These are phyloP conservation scores for Limnanthes douglasii DNA, from an alignment of 345 rosid species.

Conservation along the genomic window DNA sequence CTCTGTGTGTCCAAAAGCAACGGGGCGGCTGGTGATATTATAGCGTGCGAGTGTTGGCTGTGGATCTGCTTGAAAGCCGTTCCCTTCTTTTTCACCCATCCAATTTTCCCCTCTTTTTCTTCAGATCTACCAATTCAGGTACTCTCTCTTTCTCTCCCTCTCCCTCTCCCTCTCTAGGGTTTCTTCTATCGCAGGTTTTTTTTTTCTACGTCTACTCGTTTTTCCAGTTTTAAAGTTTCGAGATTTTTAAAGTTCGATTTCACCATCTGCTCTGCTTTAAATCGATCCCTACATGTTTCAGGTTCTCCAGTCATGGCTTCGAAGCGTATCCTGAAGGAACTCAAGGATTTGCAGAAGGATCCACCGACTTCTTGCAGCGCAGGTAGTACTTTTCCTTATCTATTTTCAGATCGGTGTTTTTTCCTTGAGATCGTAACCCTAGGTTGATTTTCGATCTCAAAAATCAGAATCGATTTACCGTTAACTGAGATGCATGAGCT, in stretches of 20 bases:
- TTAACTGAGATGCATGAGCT: too few relatives aligned
- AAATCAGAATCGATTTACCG: too few relatives aligned
- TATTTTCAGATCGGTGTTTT: too few relatives aligned
- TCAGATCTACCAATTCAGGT: neutral
- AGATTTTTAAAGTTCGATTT: too few relatives aligned
- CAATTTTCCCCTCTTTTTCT: constrained; percentile 6
- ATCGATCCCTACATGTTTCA: too few relatives aligned
- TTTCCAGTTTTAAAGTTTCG: neutral
- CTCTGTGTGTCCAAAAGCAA: constrained; percentile 1
- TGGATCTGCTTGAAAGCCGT: constrained; percentile 1
- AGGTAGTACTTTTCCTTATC: too few relatives aligned
- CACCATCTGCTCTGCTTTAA: neutral
- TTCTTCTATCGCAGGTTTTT: neutral
- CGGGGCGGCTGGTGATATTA: constrained; percentile 5
- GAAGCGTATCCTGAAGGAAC: constrained; percentile 22
- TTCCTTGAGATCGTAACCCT: too few relatives aligned
- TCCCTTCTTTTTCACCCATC: neutral
- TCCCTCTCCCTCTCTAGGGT: constrained; percentile 5
- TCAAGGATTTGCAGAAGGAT: constrained; percentile 28
- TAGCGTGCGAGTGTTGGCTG: neutral
- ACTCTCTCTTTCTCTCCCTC: neutral
- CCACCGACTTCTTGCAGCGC: constrained; percentile 44
- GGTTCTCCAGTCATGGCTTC: too few relatives aligned
- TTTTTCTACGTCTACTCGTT: neutral
- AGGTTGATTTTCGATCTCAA: too few relatives aligned